Conservation (phyloP, 2,329 filamentous ascomycete genomes). For the Sarocladiaceae sp. region DNA sequence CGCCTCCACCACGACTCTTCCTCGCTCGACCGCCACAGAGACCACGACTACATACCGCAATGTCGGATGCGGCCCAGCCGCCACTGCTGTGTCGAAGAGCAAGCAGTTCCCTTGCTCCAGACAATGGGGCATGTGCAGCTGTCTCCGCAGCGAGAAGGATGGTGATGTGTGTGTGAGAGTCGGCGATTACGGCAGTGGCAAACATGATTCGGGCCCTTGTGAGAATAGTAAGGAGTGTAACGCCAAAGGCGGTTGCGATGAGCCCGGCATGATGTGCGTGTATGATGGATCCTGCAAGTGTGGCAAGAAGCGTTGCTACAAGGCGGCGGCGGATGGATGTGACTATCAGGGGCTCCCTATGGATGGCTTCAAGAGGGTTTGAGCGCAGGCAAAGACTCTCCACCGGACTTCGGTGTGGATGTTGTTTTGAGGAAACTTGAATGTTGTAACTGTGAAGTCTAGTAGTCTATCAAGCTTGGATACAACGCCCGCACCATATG, state of each 20-base stretch:
- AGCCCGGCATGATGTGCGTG: conserved; percentile 12
- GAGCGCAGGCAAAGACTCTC: too few species aligned
- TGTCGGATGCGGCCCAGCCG: conserved; percentile 13
- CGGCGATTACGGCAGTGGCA: conserved; percentile 6
- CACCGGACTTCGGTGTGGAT: too few species aligned
- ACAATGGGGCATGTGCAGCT: conserved; percentile 14
- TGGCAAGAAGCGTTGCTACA: conserved; percentile 15
- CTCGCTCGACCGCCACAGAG: conserved; percentile 12
- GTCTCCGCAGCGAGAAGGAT: conserved; percentile 12
- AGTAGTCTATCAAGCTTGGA: too few species aligned
- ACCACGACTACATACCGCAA: conserved; percentile 12
- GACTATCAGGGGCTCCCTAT: conserved; percentile 10
- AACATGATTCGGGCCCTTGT: conserved; percentile 13
- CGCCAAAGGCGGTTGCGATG: conserved; percentile 11
- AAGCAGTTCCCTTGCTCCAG: conserved; percentile 15
- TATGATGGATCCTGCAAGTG: conserved; percentile 15
- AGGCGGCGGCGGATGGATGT: conserved; percentile 12
- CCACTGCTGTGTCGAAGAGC: conserved; percentile 10
- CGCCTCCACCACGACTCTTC: conserved; percentile 12
- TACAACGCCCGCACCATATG: too few species aligned
- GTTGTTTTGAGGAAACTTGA: too few species aligned
- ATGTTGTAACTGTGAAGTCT: too few species aligned
- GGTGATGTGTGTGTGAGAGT: conserved; percentile 14
- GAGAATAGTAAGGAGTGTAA: conserved; percentile 14
- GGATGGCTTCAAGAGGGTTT: neutral